Evolutionary conservation across 202 grass and related monocot species (phyloP), one percentile per base, ranked within the genome.

Genomic region (Carex arenaria): DNA sequence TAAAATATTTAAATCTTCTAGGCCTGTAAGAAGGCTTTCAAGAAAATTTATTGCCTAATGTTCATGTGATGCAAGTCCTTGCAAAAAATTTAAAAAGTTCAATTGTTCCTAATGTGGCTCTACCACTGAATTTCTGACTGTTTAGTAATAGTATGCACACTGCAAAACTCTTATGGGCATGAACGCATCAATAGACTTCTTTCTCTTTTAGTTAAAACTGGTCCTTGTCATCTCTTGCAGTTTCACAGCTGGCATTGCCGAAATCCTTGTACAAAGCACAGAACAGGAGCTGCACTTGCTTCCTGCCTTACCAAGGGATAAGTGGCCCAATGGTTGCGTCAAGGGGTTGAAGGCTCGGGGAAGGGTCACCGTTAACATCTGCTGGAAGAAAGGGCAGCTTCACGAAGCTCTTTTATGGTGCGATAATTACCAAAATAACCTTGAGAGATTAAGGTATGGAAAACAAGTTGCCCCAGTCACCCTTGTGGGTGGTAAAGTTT

Each of bases 241-340:
- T 64, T 94, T 98, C 77, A 70, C 89, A 80, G 88, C 92, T n/a
- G 95, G 92, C 52, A 83, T 98, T 20, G 87, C 90, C 0, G 92
- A 98, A 90, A 95, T 98, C 82, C 84, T 98, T 19, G 84, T 94
- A 60, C 95, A 94, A 82, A 94, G 87, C 86, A 98, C 92, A 0
- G 70, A 82, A 18, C 85, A 83, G 3, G 89, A 97, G 28, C 51
- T 97, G 79, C 90, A 94, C 64, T 61, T 97, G 73, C 90, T 97
- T 13, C 92, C 95, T 77, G 90, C 90, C 59, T 55, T 94, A 61
- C 92, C 95, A 18, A 89, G 56, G 0, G 64, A 93, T 54, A 98
- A 90, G 80, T 98, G 95, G 95, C 83, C 92, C 57, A 18, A 80
- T n/a, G 95, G 95, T 61, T 91, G 76, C 42, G 88, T 93, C 51